phyloP scores from a whole-genome alignment of 345 rosid genomes.

The Bruguiera parviflora region DNA sequence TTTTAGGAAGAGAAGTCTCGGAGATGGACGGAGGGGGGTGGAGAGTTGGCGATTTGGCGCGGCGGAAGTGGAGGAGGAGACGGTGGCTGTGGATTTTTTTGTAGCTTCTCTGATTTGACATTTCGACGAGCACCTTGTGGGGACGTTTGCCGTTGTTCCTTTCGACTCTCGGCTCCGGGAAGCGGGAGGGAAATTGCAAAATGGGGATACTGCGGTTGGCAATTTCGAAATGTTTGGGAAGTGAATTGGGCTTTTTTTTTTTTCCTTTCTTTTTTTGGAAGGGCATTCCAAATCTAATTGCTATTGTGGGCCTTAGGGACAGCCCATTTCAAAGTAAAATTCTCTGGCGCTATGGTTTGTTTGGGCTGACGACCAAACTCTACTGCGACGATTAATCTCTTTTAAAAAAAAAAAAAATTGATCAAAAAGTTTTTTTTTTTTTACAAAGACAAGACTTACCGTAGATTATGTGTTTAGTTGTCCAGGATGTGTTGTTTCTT shows the following conservation, averaged over 20 bases:
- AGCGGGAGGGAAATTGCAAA: neutral
- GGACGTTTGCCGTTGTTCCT: neutral
- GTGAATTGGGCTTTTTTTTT: neutral
- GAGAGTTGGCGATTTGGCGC: neutral
- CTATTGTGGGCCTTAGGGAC: neutral
- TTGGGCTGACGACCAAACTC: too few relatives aligned
- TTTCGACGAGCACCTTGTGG: conserved; percentile 7
- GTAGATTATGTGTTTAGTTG: too few relatives aligned
- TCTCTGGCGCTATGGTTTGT: too few relatives aligned
- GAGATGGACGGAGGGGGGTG: conserved; percentile 12
- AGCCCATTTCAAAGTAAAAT: too few relatives aligned
- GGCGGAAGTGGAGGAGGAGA: neutral
- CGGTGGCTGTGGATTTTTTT: neutral
- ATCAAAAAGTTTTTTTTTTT: too few relatives aligned
- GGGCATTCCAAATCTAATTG: neutral
- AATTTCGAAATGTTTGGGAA: neutral
- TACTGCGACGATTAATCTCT: too few relatives aligned
- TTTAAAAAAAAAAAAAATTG: too few relatives aligned
- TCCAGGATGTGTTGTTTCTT: too few relatives aligned
- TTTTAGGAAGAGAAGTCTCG: neutral
- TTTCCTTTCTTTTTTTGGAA: neutral
- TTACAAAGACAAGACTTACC: too few relatives aligned
- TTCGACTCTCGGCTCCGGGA: neutral
- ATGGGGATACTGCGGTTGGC: neutral
- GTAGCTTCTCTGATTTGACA: conserved; percentile 9